A percentile compares a stretch with the other conserved stretches of the same genome.
Conservation (phyloP, 192 early-diverging fungal genomes). For the Backusella circina region DNA sequence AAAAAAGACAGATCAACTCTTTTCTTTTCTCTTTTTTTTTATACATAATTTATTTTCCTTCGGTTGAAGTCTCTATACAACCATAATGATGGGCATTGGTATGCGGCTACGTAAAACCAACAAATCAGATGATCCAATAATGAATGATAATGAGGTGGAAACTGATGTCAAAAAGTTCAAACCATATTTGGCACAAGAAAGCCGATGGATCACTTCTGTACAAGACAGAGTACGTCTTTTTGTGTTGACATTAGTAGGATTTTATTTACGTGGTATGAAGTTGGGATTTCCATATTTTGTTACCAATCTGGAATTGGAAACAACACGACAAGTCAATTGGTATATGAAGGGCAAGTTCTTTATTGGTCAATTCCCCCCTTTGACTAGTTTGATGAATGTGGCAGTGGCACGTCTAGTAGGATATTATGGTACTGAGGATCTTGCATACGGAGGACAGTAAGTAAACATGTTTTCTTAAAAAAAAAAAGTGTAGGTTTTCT, state of each 20-base stretch:
- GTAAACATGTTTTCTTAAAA: background rate
- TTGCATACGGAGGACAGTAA: conserved; percentile 30
- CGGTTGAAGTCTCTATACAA: background rate
- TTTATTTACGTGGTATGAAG: conserved; percentile 7
- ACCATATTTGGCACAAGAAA: background rate
- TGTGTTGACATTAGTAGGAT: background rate
- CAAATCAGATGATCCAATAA: background rate
- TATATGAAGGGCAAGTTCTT: conserved; percentile 28
- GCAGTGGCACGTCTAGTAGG: conserved; percentile 8
- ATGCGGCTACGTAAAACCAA: background rate
- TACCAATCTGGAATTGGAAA: conserved; percentile 8
- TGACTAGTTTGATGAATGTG: conserved; percentile 16
- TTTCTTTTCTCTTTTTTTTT: background rate
- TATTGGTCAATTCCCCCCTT: conserved; percentile 21
- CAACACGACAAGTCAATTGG: conserved; percentile 19
- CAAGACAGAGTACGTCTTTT: background rate
- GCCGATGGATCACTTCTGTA: background rate
- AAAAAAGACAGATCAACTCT: background rate
- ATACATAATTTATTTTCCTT: background rate
- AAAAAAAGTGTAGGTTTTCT: background rate
- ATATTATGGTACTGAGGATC: conserved; percentile 18
- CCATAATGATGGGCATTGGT: background rate
- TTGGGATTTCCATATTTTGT: background rate
- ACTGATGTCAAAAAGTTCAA: background rate
- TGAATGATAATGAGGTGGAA: background rate